Conservation (phyloP, 495 filamentous ascomycete species). For the Amniculicola lignicola region DNA sequence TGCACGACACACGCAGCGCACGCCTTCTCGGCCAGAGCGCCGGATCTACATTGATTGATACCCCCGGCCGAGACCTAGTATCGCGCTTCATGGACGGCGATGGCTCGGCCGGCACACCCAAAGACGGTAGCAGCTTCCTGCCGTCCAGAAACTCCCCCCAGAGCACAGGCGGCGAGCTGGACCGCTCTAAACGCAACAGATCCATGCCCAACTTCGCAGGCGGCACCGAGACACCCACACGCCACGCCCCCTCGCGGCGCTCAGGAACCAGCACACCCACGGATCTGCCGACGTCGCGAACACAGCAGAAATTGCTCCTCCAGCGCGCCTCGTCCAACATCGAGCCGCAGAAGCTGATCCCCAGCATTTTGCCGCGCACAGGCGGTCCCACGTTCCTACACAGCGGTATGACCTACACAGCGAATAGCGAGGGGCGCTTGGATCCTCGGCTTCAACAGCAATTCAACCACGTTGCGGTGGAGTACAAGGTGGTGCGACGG, state of each 20-base stretch:
- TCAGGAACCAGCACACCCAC: conserved; percentile 33
- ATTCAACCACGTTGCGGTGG: conserved; percentile 60
- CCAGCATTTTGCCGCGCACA: conserved; percentile 43
- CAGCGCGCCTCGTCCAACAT: conserved; percentile 64
- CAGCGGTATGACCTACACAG: conserved; percentile 41
- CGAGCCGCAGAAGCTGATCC: conserved; percentile 50
- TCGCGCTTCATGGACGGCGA: conserved; percentile 40
- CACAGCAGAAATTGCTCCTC: conserved; percentile 69
- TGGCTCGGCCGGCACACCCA: conserved; percentile 31
- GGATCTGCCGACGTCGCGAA: conserved; percentile 55
- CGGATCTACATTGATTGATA: conserved; percentile 44
- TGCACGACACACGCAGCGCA: conserved; percentile 45
- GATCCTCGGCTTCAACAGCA: conserved; percentile 53
- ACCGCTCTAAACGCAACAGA: conserved; percentile 31
- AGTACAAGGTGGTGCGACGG: conserved; percentile 65
- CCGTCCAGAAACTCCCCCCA: conserved; percentile 30
- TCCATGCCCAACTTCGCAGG: conserved; percentile 33
- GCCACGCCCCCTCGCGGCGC: conserved; percentile 25
- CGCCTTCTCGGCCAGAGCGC: conserved; percentile 39
- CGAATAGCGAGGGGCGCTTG: conserved; percentile 37
- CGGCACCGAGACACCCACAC: conserved; percentile 6
- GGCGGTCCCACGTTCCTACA: conserved; percentile 40
- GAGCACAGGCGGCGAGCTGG: conserved; percentile 12
- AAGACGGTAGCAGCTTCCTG: conserved; percentile 34
- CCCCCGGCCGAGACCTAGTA: conserved; percentile 39